Conservation (phyloP, 805 yeast species). For the Candida chauliodis region DNA sequence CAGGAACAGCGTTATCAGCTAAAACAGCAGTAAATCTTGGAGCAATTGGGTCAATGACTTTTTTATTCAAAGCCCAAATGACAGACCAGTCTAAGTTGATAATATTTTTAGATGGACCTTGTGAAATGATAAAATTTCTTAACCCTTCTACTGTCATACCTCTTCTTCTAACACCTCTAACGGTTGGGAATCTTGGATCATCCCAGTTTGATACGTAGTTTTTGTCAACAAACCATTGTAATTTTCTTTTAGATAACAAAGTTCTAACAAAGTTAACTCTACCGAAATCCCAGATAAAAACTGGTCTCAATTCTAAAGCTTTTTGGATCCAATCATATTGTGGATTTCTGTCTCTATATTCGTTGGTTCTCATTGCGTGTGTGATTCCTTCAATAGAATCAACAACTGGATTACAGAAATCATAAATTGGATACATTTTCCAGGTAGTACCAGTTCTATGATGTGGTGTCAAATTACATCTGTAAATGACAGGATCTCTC, state of each 20-base stretch:
- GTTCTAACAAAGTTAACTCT: slow-evolving; percentile 97
- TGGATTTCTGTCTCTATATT: slow-evolving; percentile 97
- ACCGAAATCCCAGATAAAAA: slow-evolving; percentile 96
- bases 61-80: slow-evolving; percentile 97
- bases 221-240: slow-evolving; percentile 98
- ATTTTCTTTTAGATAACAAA: slow-evolving; percentile 90
- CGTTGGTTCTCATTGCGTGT: slow-evolving; percentile 96
- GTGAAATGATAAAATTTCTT: slow-evolving; percentile 86
- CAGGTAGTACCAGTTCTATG: slow-evolving; percentile 91
- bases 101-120: slow-evolving; percentile 97
- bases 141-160: slow-evolving; percentile 99
- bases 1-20: slow-evolving; percentile 60
- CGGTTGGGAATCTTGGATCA: slow-evolving; percentile 99
- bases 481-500: slow-evolving; percentile 97
- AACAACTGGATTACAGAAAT: slow-evolving; percentile 96
- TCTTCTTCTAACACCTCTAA: slow-evolving; percentile 98
- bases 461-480: slow-evolving; percentile 96
- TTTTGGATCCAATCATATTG: slow-evolving; percentile 96
- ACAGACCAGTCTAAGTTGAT: slow-evolving; percentile 96
- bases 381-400: slow-evolving; percentile 97
- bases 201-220: slow-evolving; percentile 90
- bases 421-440: slow-evolving; percentile 98
- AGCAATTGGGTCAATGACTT: slow-evolving; percentile 93
- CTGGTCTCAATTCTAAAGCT: slow-evolving; percentile 80
- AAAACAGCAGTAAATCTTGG: slow-evolving; percentile 90